Evolutionary conservation across 73 alveolate species (phyloP).

Genomic region (Halteria grandinella): DNA sequence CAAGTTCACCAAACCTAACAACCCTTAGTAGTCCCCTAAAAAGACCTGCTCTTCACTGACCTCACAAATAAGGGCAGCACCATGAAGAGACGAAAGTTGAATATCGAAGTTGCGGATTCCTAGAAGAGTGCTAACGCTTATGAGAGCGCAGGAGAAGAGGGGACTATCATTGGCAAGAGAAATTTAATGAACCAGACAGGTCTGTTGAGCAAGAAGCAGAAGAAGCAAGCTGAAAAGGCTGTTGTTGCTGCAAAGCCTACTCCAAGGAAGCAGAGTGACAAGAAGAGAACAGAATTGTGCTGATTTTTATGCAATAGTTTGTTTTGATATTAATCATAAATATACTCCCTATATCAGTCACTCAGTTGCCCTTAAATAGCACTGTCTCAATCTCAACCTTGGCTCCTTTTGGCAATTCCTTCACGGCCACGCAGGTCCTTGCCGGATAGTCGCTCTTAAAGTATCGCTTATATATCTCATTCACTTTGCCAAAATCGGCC

Average conservation of each 20-base stretch:
- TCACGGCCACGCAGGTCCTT: constrained; percentile 3
- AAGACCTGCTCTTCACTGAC: not conserved
- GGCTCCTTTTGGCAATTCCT: constrained; percentile 3
- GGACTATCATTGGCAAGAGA: not conserved
- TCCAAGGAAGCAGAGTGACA: no score
- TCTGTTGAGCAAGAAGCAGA: constrained; percentile 34
- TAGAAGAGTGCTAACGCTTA: constrained; percentile 3
- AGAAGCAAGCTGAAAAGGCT: not conserved
- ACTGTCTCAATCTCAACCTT: constrained; percentile 48
- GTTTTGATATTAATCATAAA: no score
- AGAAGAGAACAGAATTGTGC: no score
- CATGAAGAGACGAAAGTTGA: not conserved
- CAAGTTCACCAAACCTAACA: not conserved
- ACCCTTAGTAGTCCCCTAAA: not conserved
- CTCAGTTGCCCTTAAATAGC: no score
- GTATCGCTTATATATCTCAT: not conserved
- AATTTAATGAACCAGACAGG: not conserved
- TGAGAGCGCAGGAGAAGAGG: constrained; percentile 54
- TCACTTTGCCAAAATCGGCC: not conserved
- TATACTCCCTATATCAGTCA: no score
- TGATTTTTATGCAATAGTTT: no score
- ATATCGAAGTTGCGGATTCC: not conserved
- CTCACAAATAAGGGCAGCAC: not conserved
- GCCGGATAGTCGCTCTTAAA: constrained; percentile 1
- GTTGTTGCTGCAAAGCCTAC: no score